Evolutionary conservation across 192 early-diverging fungal species (phyloP).

Genomic region (Dissophora ornata): DNA sequence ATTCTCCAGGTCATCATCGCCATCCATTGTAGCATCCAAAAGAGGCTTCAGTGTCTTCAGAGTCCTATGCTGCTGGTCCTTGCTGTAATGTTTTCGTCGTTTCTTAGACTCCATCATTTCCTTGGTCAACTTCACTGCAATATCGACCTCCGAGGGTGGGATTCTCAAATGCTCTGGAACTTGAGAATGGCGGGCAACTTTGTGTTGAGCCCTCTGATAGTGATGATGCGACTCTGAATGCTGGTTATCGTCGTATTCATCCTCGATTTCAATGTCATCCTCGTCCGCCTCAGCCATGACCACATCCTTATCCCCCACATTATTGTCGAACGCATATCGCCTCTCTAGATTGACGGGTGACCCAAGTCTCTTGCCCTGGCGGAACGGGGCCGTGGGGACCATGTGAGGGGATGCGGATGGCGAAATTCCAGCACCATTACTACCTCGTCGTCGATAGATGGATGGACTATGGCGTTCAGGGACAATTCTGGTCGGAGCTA

Average conservation of each 20-base stretch:
- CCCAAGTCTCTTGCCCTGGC: slow-evolving; percentile 6
- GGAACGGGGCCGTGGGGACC: neutral
- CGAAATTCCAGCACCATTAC: neutral
- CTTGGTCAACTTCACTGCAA: slow-evolving; percentile 35
- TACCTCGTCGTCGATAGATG: slow-evolving; percentile 6
- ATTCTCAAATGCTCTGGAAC: slow-evolving; percentile 27
- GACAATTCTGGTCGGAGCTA: neutral
- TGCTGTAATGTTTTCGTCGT: neutral
- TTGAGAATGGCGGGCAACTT: slow-evolving; percentile 1
- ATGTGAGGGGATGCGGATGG: slow-evolving; percentile 15
- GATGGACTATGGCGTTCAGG: slow-evolving; percentile 18
- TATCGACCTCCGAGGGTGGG: slow-evolving; percentile 23
- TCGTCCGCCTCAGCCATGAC: neutral
- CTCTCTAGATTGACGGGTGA: slow-evolving; percentile 18
- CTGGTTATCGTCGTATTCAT: slow-evolving; percentile 3
- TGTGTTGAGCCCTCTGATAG: neutral
- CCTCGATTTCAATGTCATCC: neutral
- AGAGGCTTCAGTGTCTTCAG: slow-evolving; percentile 29
- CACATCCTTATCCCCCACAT: neutral
- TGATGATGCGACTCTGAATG: neutral
- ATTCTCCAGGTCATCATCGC: slow-evolving; percentile 3
- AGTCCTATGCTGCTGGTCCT: slow-evolving; percentile 6
- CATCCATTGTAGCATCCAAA: slow-evolving; percentile 16
- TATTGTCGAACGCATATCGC: neutral
- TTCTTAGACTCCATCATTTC: slow-evolving; percentile 39